Evolutionary conservation across 225 moss, liverwort and hornwort species (phyloP), one percentile per base, ranked within the genome.

Genomic region (Climacium dendroides): DNA sequence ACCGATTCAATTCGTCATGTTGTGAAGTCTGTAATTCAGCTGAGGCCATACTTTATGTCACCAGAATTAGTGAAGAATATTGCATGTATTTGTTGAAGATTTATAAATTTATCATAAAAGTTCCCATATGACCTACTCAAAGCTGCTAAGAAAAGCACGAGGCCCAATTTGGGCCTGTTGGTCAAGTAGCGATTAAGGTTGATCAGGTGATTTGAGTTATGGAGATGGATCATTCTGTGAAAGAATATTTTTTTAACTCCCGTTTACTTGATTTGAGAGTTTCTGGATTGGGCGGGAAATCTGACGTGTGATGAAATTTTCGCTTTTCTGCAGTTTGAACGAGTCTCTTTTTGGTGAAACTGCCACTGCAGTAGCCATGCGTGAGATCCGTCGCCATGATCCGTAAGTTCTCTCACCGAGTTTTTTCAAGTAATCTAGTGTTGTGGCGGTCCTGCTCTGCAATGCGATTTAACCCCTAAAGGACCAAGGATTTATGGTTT

Each of bases 311-410:
- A 78, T 53, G 76, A 73, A 67, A 32, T 60, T 32, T 55, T 80
- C 54, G 52, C 84, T 67, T 74, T 34, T 78, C 43, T 93, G 92
- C 95, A 98, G 98, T 92, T 90, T 99, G 76, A 99, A 97, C 66
- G 99, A 97, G 83, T 99, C 99, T 78, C 61, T 97, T 83, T 99
- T 99, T 90, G 99, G 99, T 85, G 99, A 99, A 92, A 97, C 99
- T 62, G 95, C 97, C 8, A 99, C 99, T 67, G 99, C 95, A 63
- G 95, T 97, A 85, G 99, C 99, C 67, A 96, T 96, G 95, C 97
- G 94, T 87, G 99, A 99, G 94, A 99, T 99, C 79, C 94, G 95
- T 58, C 95, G 94, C 63, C 97, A 94, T 88, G 99, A 99, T 89
- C 96, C 97, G 98, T 98, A 87, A 95, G 95, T 91, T 79, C 63